Evolutionary conservation across 768 basidiomycete species (phyloP).

Genomic region (Termitomyces sp.): DNA sequence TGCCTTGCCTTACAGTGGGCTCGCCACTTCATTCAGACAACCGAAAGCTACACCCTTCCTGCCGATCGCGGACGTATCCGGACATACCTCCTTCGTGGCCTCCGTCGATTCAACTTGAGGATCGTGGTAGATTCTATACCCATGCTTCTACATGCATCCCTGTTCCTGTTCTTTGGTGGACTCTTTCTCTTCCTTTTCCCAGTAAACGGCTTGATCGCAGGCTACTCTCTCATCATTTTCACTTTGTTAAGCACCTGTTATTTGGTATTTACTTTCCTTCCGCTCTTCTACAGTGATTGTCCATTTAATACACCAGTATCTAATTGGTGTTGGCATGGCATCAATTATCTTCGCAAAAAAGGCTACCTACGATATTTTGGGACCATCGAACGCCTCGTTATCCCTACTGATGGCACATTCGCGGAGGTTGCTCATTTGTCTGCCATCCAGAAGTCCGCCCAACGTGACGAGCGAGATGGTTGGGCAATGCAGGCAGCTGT

Average conservation of each 20-base stretch:
- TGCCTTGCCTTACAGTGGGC: slow-evolving; percentile 18
- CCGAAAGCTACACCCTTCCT: background rate
- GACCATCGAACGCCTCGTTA: background rate
- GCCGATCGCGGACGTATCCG: slow-evolving; percentile 7
- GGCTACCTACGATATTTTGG: background rate
- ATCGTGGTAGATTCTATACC: background rate
- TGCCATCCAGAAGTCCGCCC: background rate
- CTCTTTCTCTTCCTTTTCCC: background rate
- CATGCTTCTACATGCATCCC: background rate
- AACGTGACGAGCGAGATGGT: background rate
- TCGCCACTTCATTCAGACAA: slow-evolving; percentile 7
- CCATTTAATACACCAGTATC: background rate
- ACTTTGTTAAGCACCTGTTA: background rate
- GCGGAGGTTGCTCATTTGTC: background rate
- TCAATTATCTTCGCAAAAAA: background rate
- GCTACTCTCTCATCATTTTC: background rate
- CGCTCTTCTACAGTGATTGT: background rate
- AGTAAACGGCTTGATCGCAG: background rate
- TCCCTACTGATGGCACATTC: background rate
- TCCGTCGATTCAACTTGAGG: background rate
- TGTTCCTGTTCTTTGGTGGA: background rate
- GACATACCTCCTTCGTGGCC: background rate
- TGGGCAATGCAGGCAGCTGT: background rate
- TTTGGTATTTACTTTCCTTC: background rate
- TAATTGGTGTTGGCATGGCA: background rate